Evolutionary conservation across 371 early-diverging fungal genomes (phyloP).

Genomic region (Enteropsectra breve): DNA sequence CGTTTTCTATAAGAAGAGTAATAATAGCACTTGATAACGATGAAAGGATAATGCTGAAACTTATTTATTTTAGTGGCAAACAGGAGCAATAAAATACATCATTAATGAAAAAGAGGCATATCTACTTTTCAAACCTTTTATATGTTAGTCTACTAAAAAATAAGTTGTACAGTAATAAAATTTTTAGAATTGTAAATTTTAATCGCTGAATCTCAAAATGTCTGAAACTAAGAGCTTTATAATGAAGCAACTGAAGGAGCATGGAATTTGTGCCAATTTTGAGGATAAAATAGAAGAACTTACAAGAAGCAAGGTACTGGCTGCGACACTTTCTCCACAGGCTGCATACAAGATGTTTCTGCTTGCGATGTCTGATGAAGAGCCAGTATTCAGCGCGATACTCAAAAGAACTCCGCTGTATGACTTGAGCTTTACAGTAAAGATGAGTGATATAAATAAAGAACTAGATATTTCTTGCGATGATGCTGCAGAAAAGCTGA

Average conservation of each 20-base stretch:
- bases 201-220: background rate
- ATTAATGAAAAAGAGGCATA: too few relatives aligned
- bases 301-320: conserved; percentile 10
- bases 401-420: conserved; percentile 23
- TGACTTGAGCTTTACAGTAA: conserved; percentile 21
- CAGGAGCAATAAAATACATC: too few relatives aligned
- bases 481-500: background rate
- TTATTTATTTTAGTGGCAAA: too few relatives aligned
- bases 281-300: conserved; percentile 16
- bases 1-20: too few relatives aligned
- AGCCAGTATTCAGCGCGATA: conserved; percentile 19
- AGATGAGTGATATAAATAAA: background rate
- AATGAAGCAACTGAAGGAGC: conserved; percentile 1
- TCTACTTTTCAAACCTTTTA: too few relatives aligned
- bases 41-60: too few relatives aligned
- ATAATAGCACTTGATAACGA: too few relatives aligned
- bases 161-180: background rate
- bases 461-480: background rate
- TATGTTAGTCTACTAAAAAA: background rate
- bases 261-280: conserved; percentile 12
- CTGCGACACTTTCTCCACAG: conserved; percentile 20
- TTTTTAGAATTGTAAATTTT: conserved; percentile 2
- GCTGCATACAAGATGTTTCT: conserved; percentile 20
- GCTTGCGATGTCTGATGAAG: background rate
- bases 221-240: conserved; percentile 13